phyloP scores from a whole-genome alignment of 2,329 filamentous ascomycete genomes.

The Xylariaceae sp. region DNA sequence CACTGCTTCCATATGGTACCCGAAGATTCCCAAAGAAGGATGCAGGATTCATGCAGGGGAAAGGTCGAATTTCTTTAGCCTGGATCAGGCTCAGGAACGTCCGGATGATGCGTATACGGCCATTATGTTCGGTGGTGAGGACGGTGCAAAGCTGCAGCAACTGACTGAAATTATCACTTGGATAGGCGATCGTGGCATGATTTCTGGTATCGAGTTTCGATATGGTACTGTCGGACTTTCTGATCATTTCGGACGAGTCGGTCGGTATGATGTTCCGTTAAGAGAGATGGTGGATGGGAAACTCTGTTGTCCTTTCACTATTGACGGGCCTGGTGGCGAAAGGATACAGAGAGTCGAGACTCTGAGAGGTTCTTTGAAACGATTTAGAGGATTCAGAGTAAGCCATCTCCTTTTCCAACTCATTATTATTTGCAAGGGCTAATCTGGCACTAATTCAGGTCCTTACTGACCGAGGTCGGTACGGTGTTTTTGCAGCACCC shows the following conservation, averaged over 20 bases:
- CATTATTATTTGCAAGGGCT: neutral
- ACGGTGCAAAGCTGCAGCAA: neutral
- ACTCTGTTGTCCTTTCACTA: neutral
- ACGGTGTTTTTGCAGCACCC: no score
- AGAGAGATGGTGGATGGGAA: neutral
- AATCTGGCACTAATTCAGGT: neutral
- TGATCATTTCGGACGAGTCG: neutral
- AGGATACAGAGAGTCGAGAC: neutral
- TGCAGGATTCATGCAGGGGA: neutral
- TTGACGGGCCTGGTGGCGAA: neutral
- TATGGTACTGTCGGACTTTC: no score
- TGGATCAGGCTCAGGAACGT: no score
- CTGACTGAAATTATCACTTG: neutral
- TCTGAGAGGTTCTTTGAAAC: neutral
- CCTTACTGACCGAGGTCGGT: neutral
- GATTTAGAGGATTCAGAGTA: neutral
- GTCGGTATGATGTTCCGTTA: neutral
- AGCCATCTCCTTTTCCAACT: neutral
- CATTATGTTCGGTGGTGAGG: neutral
- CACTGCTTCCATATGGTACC: neutral
- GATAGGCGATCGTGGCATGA: neutral
- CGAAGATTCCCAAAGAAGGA: neutral
- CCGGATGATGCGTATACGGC: neutral
- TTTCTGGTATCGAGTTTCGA: neutral
- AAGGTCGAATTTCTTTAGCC: neutral